phyloP scores from a whole-genome alignment of 352 stramenopile species.

The Phytophthora cajani region DNA sequence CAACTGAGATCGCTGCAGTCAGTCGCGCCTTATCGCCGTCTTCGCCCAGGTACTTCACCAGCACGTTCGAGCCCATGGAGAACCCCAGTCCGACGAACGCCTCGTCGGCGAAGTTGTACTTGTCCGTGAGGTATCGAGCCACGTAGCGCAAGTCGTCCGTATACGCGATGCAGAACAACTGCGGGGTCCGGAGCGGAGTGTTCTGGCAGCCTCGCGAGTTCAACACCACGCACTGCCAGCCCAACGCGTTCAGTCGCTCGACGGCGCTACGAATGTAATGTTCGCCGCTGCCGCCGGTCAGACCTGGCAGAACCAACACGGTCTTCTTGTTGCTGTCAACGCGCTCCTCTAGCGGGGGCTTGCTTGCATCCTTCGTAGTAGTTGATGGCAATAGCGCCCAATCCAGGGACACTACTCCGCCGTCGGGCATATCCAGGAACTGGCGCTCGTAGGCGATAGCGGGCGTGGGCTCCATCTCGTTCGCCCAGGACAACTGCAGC shows the following conservation, averaged over 20 bases:
- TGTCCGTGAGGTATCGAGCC: conserved; percentile 36
- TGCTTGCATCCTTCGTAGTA: conserved; percentile 6
- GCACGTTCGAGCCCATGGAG: conserved; percentile 76
- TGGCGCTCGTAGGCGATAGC: conserved; percentile 60
- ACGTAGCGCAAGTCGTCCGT: conserved; percentile 70
- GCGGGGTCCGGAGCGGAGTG: conserved; percentile 57
- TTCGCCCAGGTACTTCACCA: conserved; percentile 81
- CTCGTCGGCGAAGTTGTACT: conserved; percentile 50
- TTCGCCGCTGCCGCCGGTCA: conserved; percentile 67
- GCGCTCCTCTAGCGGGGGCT: conserved; percentile 26
- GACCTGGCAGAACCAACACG: conserved; percentile 61
- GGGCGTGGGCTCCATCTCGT: conserved; percentile 37
- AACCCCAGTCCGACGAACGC: conserved; percentile 65
- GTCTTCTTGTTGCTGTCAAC: conserved; percentile 44
- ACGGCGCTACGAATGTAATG: conserved; percentile 73
- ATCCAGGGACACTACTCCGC: conserved; percentile 73
- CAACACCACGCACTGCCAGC: conserved; percentile 74
- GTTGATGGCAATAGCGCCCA: conserved; percentile 50
- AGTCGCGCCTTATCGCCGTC: conserved; percentile 43
- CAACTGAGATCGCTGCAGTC: conserved; percentile 63
- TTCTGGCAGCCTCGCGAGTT: conserved; percentile 67
- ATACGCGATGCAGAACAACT: conserved; percentile 71
- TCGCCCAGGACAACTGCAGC: conserved; percentile 50
- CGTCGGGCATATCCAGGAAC: conserved; percentile 65
- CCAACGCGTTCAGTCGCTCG: conserved; percentile 35